These are phyloP conservation scores for Cryptococcus sp. DNA, from an alignment of 1,284 basidiomycete species.

Conservation along the genomic window DNA sequence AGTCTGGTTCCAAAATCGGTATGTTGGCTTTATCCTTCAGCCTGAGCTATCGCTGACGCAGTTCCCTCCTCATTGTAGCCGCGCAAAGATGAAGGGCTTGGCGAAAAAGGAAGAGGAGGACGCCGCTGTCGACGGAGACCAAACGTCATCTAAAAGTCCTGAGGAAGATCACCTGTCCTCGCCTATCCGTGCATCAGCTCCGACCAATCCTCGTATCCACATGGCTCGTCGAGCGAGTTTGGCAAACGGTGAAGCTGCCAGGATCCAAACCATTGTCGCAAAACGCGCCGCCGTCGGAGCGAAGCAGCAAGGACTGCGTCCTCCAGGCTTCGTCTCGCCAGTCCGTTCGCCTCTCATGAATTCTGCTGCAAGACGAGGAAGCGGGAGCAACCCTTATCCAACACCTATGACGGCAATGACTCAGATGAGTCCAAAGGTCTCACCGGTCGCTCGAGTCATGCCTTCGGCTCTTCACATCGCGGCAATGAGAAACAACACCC, in stretches of 20 bases:
- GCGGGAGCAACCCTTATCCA: conserved; percentile 47
- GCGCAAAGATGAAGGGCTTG: conserved; percentile 75
- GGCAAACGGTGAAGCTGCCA: conserved; percentile 42
- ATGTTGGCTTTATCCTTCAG: conserved; percentile 25
- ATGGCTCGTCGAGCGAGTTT: conserved; percentile 41
- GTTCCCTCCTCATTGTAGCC: conserved; percentile 53
- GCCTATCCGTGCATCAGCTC: not conserved
- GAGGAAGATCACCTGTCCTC: not conserved
- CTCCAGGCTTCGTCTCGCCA: conserved; percentile 15
- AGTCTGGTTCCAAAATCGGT: conserved; percentile 94
- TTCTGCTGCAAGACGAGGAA: conserved; percentile 36
- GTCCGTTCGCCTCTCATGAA: conserved; percentile 27
- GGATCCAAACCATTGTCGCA: conserved; percentile 38
- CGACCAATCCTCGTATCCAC: conserved; percentile 5
- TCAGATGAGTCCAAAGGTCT: conserved; percentile 33
- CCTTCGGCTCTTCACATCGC: conserved; percentile 41
- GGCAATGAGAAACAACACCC: conserved; percentile 47
- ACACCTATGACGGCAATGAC: conserved; percentile 23
- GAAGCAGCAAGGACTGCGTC: conserved; percentile 9
- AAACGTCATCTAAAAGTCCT: conserved; percentile 7
- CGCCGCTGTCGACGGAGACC: conserved; percentile 24
- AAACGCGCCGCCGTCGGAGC: conserved; percentile 26
- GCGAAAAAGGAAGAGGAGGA: conserved; percentile 48
- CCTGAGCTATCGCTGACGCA: not conserved
- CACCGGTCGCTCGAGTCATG: conserved; percentile 32